Conservation (phyloP, 2,329 filamentous ascomycete species). For the Blastomyces emzantsi region DNA sequence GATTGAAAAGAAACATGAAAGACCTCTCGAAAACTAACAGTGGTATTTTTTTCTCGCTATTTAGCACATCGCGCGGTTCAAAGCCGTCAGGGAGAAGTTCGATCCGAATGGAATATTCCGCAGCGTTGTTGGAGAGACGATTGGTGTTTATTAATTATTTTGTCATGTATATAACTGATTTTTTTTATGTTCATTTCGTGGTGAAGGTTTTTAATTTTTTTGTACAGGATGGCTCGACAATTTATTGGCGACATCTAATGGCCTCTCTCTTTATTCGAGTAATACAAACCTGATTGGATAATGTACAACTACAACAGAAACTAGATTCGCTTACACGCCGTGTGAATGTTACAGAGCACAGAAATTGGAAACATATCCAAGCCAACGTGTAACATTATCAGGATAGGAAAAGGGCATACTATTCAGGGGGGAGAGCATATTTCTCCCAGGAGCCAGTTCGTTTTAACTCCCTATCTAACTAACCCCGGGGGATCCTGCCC, state of each 20-base stretch:
- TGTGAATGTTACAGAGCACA: neutral
- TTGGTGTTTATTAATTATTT: slow-evolving; percentile 29
- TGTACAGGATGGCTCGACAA: neutral
- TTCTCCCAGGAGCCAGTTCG: no score
- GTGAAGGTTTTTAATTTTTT: neutral
- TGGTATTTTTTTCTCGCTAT: neutral
- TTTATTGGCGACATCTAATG: neutral
- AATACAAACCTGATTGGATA: neutral
- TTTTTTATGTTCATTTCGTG: neutral
- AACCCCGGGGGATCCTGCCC: neutral
- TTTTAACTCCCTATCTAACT: no score
- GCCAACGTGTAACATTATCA: neutral
- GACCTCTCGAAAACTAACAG: neutral
- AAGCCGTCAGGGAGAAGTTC: slow-evolving; percentile 41
- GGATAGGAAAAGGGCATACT: neutral
- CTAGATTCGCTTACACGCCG: neutral
- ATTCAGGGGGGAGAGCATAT: no score
- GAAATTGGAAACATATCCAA: neutral
- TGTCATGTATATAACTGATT: neutral
- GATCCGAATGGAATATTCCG: slow-evolving; percentile 42
- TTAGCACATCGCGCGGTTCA: slow-evolving; percentile 39
- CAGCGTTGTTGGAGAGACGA: slow-evolving; percentile 43
- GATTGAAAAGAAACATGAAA: no score
- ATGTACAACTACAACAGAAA: neutral
- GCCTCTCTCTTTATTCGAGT: neutral